A percentile compares a stretch with the other conserved stretches of the same genome.
Evolutionary conservation across 2,329 filamentous ascomycete species (phyloP).

Genomic region (Eurotiales sp.): DNA sequence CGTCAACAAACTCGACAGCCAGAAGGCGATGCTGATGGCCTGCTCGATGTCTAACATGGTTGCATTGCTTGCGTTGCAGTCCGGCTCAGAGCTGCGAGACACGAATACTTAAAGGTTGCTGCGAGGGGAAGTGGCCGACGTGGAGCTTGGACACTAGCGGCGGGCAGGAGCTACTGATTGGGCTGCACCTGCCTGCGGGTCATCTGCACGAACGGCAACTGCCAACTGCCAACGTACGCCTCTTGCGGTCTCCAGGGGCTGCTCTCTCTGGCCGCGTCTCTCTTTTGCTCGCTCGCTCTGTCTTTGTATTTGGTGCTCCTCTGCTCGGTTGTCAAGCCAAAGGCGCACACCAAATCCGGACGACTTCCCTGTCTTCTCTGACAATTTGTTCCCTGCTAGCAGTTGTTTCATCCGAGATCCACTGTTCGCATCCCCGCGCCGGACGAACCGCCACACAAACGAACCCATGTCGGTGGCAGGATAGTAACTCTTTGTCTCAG

Average conservation of each 20-base stretch:
- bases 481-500: background rate
- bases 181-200: background rate
- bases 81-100: background rate
- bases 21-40: constrained; percentile 35
- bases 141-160: background rate
- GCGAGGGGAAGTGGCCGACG: background rate
- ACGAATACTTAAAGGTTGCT: too few species aligned
- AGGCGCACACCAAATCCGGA: too few species aligned
- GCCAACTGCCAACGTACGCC: background rate
- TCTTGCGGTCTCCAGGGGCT: background rate
- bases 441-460: background rate
- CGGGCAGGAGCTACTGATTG: background rate
- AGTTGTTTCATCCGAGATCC: too few species aligned
- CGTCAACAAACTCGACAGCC: constrained; percentile 48
- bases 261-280: too few species aligned
- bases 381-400: too few species aligned
- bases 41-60: constrained; percentile 34
- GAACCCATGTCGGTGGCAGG: constrained; percentile 4
- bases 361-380: too few species aligned
- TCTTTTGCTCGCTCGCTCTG: too few species aligned
- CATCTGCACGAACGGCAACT: background rate
- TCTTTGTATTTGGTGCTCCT: too few species aligned
- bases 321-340: too few species aligned
- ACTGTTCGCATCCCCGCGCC: too few species aligned
- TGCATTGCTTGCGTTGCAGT: too few species aligned